These are phyloP conservation scores for Penicillium paxilli DNA, from an alignment of 495 filamentous ascomycete genomes.

Conservation along the genomic window DNA sequence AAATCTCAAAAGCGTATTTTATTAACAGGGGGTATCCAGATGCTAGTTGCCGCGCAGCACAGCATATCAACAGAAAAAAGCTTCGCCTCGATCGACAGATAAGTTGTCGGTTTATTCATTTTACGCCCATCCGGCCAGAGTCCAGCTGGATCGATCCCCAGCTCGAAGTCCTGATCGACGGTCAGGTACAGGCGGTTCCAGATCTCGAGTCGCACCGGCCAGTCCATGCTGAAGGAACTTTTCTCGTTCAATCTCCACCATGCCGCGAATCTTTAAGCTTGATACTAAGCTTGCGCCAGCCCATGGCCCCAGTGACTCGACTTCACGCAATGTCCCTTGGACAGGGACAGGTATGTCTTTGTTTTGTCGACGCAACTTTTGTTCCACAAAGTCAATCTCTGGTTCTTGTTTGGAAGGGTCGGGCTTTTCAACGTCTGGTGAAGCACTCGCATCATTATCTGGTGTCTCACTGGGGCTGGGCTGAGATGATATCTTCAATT, in stretches of 20 bases:
- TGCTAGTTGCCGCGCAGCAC: not conserved
- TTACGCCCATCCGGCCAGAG: constrained; percentile 76
- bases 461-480: constrained; percentile 10
- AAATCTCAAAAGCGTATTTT: not conserved
- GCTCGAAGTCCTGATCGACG: constrained; percentile 53
- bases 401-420: constrained; percentile 25
- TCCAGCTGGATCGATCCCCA: constrained; percentile 69
- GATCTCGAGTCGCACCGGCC: constrained; percentile 65
- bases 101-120: not conserved
- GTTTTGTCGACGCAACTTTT: constrained; percentile 54
- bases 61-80: not conserved
- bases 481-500: constrained; percentile 37
- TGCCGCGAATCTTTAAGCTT: constrained; percentile 72
- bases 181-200: constrained; percentile 56
- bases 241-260: constrained; percentile 85
- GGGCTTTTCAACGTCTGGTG: constrained; percentile 40
- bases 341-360: constrained; percentile 45
- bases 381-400: constrained; percentile 64
- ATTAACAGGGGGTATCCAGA: constrained; percentile 1
- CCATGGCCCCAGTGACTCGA: constrained; percentile 88
- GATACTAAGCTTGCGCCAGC: constrained; percentile 81
- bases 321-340: constrained; percentile 65
- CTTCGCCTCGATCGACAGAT: not conserved
- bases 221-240: constrained; percentile 76
- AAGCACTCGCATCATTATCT: constrained; percentile 27